phyloP scores from a whole-genome alignment of 1,284 basidiomycete species.

The Ustilago tritici region DNA sequence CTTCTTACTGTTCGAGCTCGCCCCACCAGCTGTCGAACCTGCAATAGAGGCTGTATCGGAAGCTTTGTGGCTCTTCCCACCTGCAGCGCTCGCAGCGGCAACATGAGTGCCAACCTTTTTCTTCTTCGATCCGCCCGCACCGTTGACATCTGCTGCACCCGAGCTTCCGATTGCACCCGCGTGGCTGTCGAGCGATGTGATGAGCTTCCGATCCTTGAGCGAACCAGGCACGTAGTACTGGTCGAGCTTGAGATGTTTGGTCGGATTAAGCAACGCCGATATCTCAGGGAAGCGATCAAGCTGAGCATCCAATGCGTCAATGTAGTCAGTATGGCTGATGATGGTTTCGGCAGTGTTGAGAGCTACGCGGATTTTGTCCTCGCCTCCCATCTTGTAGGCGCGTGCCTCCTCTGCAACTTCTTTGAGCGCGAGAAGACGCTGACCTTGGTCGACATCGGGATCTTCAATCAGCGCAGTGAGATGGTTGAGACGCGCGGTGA shows the following conservation, averaged over 20 bases:
- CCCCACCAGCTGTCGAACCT: conserved; percentile 19
- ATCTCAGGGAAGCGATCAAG: conserved; percentile 59
- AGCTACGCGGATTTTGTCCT: conserved; percentile 98
- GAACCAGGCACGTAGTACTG: conserved; percentile 41
- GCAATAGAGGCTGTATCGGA: conserved; percentile 27
- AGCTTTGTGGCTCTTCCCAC: conserved; percentile 40
- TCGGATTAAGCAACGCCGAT: conserved; percentile 49
- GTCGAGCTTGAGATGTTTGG: conserved; percentile 53
- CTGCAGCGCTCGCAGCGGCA: conserved; percentile 22
- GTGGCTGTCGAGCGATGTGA: conserved; percentile 27
- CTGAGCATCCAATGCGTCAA: conserved; percentile 61
- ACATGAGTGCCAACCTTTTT: conserved; percentile 40
- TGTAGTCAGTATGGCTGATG: conserved; percentile 68
- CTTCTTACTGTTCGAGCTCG: conserved; percentile 46
- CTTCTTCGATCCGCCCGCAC: conserved; percentile 35
- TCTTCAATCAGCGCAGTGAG: conserved; percentile 72
- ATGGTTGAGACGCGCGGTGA: conserved; percentile 61
- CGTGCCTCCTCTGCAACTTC: conserved; percentile 94
- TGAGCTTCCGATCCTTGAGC: conserved; percentile 56
- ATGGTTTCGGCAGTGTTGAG: conserved; percentile 88
- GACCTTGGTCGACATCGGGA: conserved; percentile 77
- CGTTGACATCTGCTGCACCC: conserved; percentile 21
- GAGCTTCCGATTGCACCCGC: conserved; percentile 5
- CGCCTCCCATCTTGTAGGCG: conserved; percentile 91
- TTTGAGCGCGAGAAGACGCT: conserved; percentile 85